Evolutionary conservation across 768 basidiomycete species (phyloP), one percentile per base, ranked within the genome.

Genomic region (Mycena olivaceomarginata): DNA sequence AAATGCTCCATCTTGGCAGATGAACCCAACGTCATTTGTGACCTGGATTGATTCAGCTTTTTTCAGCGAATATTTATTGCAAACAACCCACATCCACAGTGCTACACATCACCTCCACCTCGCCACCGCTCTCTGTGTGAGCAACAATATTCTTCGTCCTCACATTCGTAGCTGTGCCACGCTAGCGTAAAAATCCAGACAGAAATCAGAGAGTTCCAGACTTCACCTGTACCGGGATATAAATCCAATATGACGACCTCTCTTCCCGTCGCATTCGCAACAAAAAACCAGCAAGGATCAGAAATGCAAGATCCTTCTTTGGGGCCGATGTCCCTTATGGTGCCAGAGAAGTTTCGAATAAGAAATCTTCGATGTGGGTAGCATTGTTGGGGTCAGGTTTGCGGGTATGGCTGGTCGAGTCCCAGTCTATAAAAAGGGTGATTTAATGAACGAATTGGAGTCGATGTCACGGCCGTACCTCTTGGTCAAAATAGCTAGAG

Each of bases 101-200:
- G 71, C 57, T 72, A 65, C 71, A 72, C 71, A 72, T 72, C 63
- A 72, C 71, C n/a, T 72, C 71, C 71, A 72, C 71, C 63, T 66
- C 5, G 57, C 71, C 63, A 37, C 71, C 71, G 63, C 71, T 72
- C 63, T 72, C 71, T 56, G 71, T 72, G 65, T 56, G 18, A 43
- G 64, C 71, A 72, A 72, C 20, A 45, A 72, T 72, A 72, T 72
- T 72, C 71, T 72, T 72, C 40, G 71, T 72, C 71, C 40, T 64
- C 51, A 72, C 57, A 72, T 72, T 72, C 31, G 51, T 72, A 56
- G 71, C 71, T 72, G 64, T 45, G 62, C 18, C 71, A 45, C 64
- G 71, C 60, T 25, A 20, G 82, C 51, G n/a, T 59, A 67, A 70
- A 63, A 51, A 67, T 46, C 51, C 71, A 53, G 71, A 31, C 39